phyloP scores from a whole-genome alignment of 768 basidiomycete species.

The Auricularia heimuer region DNA sequence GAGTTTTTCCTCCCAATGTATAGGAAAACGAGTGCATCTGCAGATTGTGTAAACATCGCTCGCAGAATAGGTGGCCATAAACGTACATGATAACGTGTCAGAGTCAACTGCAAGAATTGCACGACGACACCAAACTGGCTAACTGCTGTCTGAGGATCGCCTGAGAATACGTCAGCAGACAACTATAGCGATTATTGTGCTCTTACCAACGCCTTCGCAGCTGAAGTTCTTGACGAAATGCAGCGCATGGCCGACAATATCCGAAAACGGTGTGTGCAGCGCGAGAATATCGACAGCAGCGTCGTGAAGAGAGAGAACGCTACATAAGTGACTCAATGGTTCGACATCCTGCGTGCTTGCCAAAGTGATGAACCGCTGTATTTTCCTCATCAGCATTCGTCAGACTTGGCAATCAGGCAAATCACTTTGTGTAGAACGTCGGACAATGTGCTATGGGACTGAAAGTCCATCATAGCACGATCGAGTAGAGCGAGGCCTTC shows the following conservation, averaged over 20 bases:
- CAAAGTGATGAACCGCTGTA: constrained; percentile 49
- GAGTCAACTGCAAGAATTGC: constrained; percentile 55
- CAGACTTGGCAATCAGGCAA: background rate
- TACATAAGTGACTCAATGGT: constrained; percentile 59
- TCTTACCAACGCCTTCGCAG: constrained; percentile 70
- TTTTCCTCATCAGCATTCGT: background rate
- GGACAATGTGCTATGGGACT: constrained; percentile 49
- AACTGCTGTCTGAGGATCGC: constrained; percentile 77
- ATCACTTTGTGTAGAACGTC: constrained; percentile 46
- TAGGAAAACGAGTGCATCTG: constrained; percentile 45
- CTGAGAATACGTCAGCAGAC: constrained; percentile 26
- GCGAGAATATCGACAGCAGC: constrained; percentile 57
- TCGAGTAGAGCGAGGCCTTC: constrained; percentile 27
- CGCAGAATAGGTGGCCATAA: background rate
- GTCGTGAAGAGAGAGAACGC: constrained; percentile 49
- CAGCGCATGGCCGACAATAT: constrained; percentile 54
- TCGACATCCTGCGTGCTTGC: constrained; percentile 53
- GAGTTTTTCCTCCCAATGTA: constrained; percentile 33
- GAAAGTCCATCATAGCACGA: constrained; percentile 44
- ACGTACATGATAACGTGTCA: constrained; percentile 55
- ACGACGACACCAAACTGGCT: constrained; percentile 73
- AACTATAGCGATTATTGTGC: background rate
- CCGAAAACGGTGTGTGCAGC: constrained; percentile 53
- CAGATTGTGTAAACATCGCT: background rate
- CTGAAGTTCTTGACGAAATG: constrained; percentile 61